phyloP scores from a whole-genome alignment of 805 yeast species.

The Candida insectorum region DNA sequence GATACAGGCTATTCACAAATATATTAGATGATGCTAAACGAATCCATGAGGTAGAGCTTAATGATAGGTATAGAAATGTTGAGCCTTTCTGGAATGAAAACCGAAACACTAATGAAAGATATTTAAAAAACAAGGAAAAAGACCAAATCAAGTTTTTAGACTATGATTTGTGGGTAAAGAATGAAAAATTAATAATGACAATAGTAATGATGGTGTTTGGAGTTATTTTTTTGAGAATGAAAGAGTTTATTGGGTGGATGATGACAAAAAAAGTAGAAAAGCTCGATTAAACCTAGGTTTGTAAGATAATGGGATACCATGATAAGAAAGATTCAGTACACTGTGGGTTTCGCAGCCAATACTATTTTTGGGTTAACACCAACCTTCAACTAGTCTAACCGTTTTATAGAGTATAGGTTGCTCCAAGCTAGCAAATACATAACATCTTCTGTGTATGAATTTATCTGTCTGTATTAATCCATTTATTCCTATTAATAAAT shows the following conservation, averaged over 20 bases:
- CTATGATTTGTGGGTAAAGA: conserved; percentile 45
- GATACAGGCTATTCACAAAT: conserved; percentile 51
- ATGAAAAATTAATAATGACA: conserved; percentile 45
- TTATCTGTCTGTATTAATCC: no score
- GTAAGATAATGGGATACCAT: no score
- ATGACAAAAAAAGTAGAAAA: no score
- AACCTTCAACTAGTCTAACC: no score
- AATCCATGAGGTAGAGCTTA: conserved; percentile 52
- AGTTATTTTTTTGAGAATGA: conserved; percentile 6
- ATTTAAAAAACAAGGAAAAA: conserved; percentile 24
- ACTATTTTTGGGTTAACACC: no score
- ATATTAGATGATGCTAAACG: conserved; percentile 52
- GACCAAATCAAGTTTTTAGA: conserved; percentile 42
- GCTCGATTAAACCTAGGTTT: no score
- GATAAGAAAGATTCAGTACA: no score
- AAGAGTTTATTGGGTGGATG: conserved; percentile 1
- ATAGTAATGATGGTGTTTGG: conserved; percentile 26
- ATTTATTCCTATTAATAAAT: no score
- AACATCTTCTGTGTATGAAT: no score
- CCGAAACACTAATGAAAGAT: conserved; percentile 27
- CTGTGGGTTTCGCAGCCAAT: no score
- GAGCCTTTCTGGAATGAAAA: conserved; percentile 25
- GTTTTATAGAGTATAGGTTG: no score
- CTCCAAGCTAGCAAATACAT: no score
- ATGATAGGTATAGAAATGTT: conserved; percentile 33